Evolutionary conservation across 1,284 basidiomycete species (phyloP), one percentile per base, ranked within the genome.

Genomic region (Entoloma clypeatum): DNA sequence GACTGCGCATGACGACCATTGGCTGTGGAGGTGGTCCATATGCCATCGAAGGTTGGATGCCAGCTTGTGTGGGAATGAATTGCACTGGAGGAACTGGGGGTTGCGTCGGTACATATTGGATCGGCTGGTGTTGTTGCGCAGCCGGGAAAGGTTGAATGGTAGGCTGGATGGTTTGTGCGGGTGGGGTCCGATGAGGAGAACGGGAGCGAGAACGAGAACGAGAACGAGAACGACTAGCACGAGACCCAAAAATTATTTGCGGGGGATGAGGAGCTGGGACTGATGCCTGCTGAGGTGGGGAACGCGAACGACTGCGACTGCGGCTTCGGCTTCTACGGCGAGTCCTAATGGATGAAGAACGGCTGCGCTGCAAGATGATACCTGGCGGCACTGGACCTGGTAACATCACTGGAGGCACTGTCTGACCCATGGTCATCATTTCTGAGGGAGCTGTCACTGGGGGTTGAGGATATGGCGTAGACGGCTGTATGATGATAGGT

Each of bases 401-500:
- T 8, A 23, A 23, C 32, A 36, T 36, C 7, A n/a, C 31, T 34
- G 13, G 28, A n/a, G n/a, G n/a, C n/a, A n/a, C n/a, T n/a, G n/a
- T n/a, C n/a, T 17, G 37, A n/a, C 2, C n/a, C 10, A 35, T 22
- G 7, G 46, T 31, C 5, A 24, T 16, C n/a, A n/a, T n/a, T n/a
- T n/a, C n/a, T n/a, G n/a, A n/a, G n/a, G n/a, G n/a, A n/a, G n/a
- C n/a, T n/a, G n/a, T n/a, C 10, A 39, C 39, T n/a, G 39, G 34
- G 28, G 38, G 37, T 18, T 36, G 35, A 2, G 40, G 24, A 4
- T 38, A 27, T 19, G 38, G 29, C 16, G 38, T 31, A 7, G 16
- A 3, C 22, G 30, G 26, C 22, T 40, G 40, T 11, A 48, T 45
- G 26, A 50, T 51, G 13, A 51, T 51, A 4, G 47, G 34, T 5